phyloP scores from a whole-genome alignment of 1,139 yeast genomes.

The Zygosaccharomyces pseudobailii region DNA sequence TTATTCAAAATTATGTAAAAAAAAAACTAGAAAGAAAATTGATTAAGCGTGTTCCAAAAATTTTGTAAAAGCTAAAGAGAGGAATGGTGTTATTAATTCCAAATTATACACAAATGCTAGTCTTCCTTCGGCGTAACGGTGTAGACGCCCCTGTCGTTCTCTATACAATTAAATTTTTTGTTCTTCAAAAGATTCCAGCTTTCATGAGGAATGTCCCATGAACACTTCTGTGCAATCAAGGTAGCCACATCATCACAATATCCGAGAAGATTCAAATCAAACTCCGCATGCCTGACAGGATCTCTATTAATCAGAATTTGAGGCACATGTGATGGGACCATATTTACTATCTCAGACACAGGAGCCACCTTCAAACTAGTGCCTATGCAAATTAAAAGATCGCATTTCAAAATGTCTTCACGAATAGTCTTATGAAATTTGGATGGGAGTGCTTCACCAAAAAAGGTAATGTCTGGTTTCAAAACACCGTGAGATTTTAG shows the following conservation, averaged over 20 bases:
- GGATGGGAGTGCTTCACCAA: slow-evolving; percentile 84
- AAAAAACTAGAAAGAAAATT: neutral
- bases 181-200: slow-evolving; percentile 32
- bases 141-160: slow-evolving; percentile 30
- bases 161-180: slow-evolving; percentile 23
- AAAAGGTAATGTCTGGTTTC: slow-evolving; percentile 94
- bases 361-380: slow-evolving; percentile 95
- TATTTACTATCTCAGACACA: slow-evolving; percentile 85
- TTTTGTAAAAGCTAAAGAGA: too few species aligned
- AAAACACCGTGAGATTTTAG: slow-evolving; percentile 68
- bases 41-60: too few species aligned
- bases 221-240: slow-evolving; percentile 53
- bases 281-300: slow-evolving; percentile 71
- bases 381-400: slow-evolving; percentile 80
- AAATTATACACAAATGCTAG: slow-evolving; percentile 1
- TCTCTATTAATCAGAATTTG: slow-evolving; percentile 81
- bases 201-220: slow-evolving; percentile 66
- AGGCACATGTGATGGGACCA: slow-evolving; percentile 66
- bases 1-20: neutral
- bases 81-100: neutral
- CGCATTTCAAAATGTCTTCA: slow-evolving; percentile 62
- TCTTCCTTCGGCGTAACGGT: slow-evolving; percentile 6
- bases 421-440: slow-evolving; percentile 60
- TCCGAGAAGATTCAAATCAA: slow-evolving; percentile 78
- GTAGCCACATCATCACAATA: slow-evolving; percentile 84